These are phyloP conservation scores for Lablab purpureus DNA, from an alignment of 306 rosid species.

Conservation along the genomic window DNA sequence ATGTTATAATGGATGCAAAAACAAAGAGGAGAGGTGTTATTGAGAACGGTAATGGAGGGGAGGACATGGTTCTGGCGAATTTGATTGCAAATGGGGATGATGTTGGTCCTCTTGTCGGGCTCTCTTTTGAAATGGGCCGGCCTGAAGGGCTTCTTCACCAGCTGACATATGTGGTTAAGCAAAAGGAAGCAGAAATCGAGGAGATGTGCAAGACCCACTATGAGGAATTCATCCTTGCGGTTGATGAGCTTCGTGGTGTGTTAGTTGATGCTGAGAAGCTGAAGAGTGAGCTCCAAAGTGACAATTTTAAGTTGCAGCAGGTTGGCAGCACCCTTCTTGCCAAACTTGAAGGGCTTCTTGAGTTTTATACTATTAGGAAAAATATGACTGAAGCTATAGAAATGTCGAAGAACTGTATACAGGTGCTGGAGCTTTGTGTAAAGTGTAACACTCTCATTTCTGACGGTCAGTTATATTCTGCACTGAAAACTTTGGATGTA, in stretches of 20 bases:
- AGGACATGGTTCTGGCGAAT: slow-evolving; percentile 74
- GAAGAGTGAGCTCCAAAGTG: slow-evolving; percentile 79
- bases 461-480: slow-evolving; percentile 82
- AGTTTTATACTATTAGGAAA: slow-evolving; percentile 78
- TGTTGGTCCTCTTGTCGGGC: slow-evolving; percentile 90
- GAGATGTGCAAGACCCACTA: slow-evolving; percentile 95
- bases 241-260: slow-evolving; percentile 93
- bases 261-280: slow-evolving; percentile 94
- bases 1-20: slow-evolving; percentile 64
- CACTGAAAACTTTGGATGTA: slow-evolving; percentile 75
- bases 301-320: slow-evolving; percentile 87
- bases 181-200: slow-evolving; percentile 91
- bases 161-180: slow-evolving; percentile 73
- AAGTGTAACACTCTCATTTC: slow-evolving; percentile 82
- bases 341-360: slow-evolving; percentile 90
- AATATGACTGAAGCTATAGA: slow-evolving; percentile 83
- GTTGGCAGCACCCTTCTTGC: slow-evolving; percentile 81
- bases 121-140: slow-evolving; percentile 80
- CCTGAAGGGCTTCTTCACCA: slow-evolving; percentile 84
- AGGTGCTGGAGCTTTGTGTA: slow-evolving; percentile 86
- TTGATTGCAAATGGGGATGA: slow-evolving; percentile 86
- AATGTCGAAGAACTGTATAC: slow-evolving; percentile 70
- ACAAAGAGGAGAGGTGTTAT: slow-evolving; percentile 62
- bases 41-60: slow-evolving; percentile 79
- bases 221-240: slow-evolving; percentile 92